Evolutionary conservation across 148 eudicot genomes (phyloP), one percentile per base, ranked within the genome.

Genomic region (Rhododendron kiyosumense): DNA sequence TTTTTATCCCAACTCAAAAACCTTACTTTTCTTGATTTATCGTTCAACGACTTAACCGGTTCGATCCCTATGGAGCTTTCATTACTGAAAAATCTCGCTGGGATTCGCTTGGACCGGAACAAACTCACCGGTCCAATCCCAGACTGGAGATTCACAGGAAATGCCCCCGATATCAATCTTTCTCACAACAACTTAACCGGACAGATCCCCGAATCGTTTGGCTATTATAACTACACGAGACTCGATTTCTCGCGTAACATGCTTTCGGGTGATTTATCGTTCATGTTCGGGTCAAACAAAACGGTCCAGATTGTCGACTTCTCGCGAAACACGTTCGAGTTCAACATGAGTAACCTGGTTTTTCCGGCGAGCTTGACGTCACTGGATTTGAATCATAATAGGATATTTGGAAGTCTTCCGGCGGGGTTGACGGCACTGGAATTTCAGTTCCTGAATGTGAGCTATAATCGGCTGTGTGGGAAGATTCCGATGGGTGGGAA

Each of bases 61-160:
- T 8, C 88, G 1, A 87, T 93, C 84, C 95, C 94, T 0, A 41
- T 85, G 0, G 83, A 91, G 0, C 92, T 94, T 3, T 71, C 89
- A 6, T 63, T 41, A 0, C 81, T 92, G 17, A 88, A 90, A 20
- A 65, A 65, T 65, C 89, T 93, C 30, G n/a, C 0, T 7, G 78
- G 73, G 46, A 49, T 93, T 8, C 84, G 82, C 81, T 81, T 93
- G 9, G 61, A 85, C 61, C 46, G 91, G 13, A 93, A 93, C 88
- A 78, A 87, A 13, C 92, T 93, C 48, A 88, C 87, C 7, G 94
- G 95, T 0, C 3, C 73, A 5, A 93, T 93, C 87, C 95, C 94
- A 0, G 79, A 83, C 0, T 87, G 15, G 84, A 67, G 18, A 78
- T 84, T 45, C 18, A 65, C 52, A 18, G 28, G 71, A 11, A 79